Conservation (phyloP, 352 stramenopile species). For the Phytophthora gonapodyides region DNA sequence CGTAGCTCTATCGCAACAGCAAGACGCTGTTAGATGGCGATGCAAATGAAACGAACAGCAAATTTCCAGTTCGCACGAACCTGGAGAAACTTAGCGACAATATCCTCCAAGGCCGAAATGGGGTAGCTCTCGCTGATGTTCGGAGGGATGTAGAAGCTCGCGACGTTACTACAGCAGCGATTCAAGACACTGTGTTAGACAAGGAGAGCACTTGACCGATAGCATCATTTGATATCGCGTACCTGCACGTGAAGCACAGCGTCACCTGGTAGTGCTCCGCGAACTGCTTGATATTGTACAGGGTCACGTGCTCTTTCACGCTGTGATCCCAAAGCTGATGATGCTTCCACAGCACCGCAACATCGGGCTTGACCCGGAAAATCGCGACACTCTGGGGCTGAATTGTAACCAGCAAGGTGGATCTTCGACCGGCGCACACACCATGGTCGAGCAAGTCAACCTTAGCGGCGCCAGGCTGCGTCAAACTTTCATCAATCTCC, state of each 20-base stretch:
- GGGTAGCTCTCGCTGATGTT: slow-evolving; percentile 86
- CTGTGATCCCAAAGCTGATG: slow-evolving; percentile 88
- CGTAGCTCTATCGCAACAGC: slow-evolving; percentile 58
- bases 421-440: slow-evolving; percentile 64
- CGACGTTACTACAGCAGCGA: slow-evolving; percentile 57
- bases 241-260: slow-evolving; percentile 88
- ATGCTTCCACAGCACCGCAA: slow-evolving; percentile 72
- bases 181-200: slow-evolving; percentile 10
- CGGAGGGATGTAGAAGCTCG: slow-evolving; percentile 84
- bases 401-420: slow-evolving; percentile 74
- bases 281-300: slow-evolving; percentile 92
- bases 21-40: slow-evolving; percentile 8
- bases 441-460: slow-evolving; percentile 73
- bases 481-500: slow-evolving; percentile 53
- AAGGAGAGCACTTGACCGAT: not conserved
- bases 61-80: slow-evolving; percentile 28
- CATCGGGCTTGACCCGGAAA: slow-evolving; percentile 73
- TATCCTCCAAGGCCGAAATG: slow-evolving; percentile 86
- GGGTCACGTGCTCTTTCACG: slow-evolving; percentile 86
- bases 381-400: slow-evolving; percentile 58
- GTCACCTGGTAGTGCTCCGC: slow-evolving; percentile 89
- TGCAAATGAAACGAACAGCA: not conserved
- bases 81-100: slow-evolving; percentile 89
- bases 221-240: slow-evolving; percentile 9
- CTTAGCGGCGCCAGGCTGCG: slow-evolving; percentile 41